Base-by-base conservation (phyloP, 176 grass and related monocot genomes). In the Zea luxurians region DNA sequence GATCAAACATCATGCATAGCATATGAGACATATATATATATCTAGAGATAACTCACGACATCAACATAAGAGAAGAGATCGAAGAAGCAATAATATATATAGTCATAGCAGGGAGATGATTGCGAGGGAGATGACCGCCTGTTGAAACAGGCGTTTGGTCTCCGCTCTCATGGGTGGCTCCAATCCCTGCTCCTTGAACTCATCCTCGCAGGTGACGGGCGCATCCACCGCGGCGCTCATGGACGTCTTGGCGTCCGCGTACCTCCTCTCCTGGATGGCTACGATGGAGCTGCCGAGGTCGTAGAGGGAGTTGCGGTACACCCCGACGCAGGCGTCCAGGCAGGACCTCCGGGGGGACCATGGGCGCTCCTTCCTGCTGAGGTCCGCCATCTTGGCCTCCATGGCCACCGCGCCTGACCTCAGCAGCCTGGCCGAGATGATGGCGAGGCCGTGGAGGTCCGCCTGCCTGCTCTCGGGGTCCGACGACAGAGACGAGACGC, bases 91-190 rank as follows among this genome's bases (percentile, higher is more conserved):
- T 27, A 27, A 27, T 27, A 27, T 27, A 27, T 27, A 27, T 27
- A 27, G 27, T 27, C 59, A 62, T 41, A 73, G 57, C 3, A 78
- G 50, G 17, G 85, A 76, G 16, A 88, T 82, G 58, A 96, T 73
- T 35, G 89, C 87, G 46, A 96, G 86, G 68, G 86, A 83, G 80
- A 91, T 88, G n/a, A 83, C 78, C 10, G 66, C 80, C 4, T 87
- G 89, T 43, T 91, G 86, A 13, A 80, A 79, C 49, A 83, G 36
- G 59, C 37, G 21, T 4, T 49, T 52, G 45, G 55, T 77, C 66
- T 91, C 84, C 1, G 13, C 73, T 7, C 64, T 61, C 64, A 96
- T 52, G 36, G 87, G 78, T 7, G 92, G 52, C 8, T 15, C 0
- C 4, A 89, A 1, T 2, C 75, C 70, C 73, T 79, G 76, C 59